Conservation (phyloP, 2,329 filamentous ascomycete genomes). For the Zasmidium cellare region DNA sequence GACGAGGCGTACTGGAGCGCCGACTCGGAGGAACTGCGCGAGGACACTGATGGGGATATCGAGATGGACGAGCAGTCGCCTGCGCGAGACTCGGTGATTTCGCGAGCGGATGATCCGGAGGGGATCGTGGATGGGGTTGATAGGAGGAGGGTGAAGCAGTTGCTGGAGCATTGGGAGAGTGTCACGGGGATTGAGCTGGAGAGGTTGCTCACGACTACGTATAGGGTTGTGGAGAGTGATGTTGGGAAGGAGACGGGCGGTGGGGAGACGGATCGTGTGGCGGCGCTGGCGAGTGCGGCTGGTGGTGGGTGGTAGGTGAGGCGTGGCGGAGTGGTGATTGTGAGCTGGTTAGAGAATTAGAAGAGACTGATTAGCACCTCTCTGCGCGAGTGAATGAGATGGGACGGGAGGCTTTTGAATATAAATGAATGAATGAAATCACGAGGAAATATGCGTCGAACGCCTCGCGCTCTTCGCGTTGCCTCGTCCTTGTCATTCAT, state of each 20-base stretch:
- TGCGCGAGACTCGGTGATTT: constrained; percentile 23
- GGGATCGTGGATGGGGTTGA: constrained; percentile 56
- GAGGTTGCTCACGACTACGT: constrained; percentile 80
- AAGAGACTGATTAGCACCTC: no score
- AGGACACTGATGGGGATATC: constrained; percentile 21
- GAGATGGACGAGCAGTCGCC: constrained; percentile 18
- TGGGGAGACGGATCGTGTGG: constrained; percentile 75
- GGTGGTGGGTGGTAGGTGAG: constrained; percentile 91
- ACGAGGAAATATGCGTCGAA: no score
- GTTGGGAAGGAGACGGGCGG: constrained; percentile 74
- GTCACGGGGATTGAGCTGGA: constrained; percentile 70
- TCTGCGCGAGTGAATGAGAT: no score
- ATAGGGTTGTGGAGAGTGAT: constrained; percentile 89
- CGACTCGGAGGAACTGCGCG: constrained; percentile 22
- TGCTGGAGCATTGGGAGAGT: constrained; percentile 73
- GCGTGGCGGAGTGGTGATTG: not conserved
- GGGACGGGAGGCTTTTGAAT: no score
- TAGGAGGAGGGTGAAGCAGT: constrained; percentile 63
- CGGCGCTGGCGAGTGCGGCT: constrained; percentile 84
- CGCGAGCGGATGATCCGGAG: constrained; percentile 22
- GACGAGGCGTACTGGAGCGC: constrained; percentile 53
- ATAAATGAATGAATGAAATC: no score
- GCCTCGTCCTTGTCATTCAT: no score
- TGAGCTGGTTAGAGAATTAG: no score
- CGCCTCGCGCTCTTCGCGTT: no score